Base-by-base conservation (phyloP, 2,329 filamentous ascomycete genomes). In the Nigrograna mackinnonii region DNA sequence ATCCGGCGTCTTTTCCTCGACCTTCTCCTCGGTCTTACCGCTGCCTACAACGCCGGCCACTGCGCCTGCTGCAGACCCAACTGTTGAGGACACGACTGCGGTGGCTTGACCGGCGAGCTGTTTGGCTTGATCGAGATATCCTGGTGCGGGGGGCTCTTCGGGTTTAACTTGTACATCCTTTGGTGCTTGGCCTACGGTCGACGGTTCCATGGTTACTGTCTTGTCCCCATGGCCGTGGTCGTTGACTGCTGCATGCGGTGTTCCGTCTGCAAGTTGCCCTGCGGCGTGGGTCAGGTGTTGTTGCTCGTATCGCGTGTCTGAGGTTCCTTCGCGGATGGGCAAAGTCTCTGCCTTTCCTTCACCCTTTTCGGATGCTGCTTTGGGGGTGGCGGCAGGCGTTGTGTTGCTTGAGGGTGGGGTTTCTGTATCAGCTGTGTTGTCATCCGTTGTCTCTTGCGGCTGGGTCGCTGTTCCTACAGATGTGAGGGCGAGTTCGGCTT, bases 171-270 rank as follows among this genome's bases (percentile, higher is more conserved):
- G 62, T 22, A 70, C 68, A 36, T 76, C 72, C 54, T 78, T 78
- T 6, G 72, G 70, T 36, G 73, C 74, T 51, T 78, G 75, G 3
- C 74, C 73, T 19, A 77, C 66, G 9, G 74, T 78, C 38, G 57
- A 56, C 12, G 75, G 71, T 48, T 78, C 75, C 66, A 77, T 74
- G 5, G 73, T 68, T 6, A 64, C 60, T 12, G 70, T 71, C 51
- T 70, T 71, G 43, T 74, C 72, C 37, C 74, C 72, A 45, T 71
- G 55, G 12, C 69, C 70, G 44, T 75, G 69, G 39, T 70, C 58
- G 17, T 67, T 66, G 5, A 66, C 54, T 4, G 69, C 66, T 5
- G 56, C 54, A 14, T 68, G 37, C 5, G 75, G 74, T 3, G 74
- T 77, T 24, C 70, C 71, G 1, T 69, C 50, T 20, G 62, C 63